Conservation (phyloP, 2,329 filamentous ascomycete genomes). For the Teratosphaeria viscida region DNA sequence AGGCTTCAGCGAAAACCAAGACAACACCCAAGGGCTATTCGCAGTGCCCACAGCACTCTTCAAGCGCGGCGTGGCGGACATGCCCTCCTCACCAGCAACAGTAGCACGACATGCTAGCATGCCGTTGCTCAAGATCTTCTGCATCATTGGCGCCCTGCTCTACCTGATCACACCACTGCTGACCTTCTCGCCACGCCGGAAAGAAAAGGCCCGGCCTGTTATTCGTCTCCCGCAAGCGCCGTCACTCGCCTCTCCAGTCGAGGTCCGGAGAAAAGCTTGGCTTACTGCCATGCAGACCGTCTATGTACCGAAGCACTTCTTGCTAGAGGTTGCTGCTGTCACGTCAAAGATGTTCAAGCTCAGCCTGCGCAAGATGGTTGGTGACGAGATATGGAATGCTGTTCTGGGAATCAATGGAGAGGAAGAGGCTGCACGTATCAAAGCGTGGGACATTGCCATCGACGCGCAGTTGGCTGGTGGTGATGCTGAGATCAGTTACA, state of each 20-base stretch:
- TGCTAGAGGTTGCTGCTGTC: slow-evolving; percentile 74
- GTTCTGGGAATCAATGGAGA: slow-evolving; percentile 73
- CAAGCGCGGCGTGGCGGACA: slow-evolving; percentile 16
- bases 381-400: slow-evolving; percentile 64
- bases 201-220: slow-evolving; percentile 30
- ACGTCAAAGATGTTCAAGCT: slow-evolving; percentile 73
- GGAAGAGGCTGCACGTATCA: slow-evolving; percentile 74
- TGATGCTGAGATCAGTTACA: slow-evolving; percentile 80
- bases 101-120: slow-evolving; percentile 21
- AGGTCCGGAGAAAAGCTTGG: slow-evolving; percentile 82
- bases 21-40: slow-evolving; percentile 37
- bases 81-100: slow-evolving; percentile 11
- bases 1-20: slow-evolving; percentile 55
- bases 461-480: slow-evolving; percentile 88
- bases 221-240: slow-evolving; percentile 44
- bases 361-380: slow-evolving; percentile 66
- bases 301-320: slow-evolving; percentile 80
- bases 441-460: slow-evolving; percentile 86
- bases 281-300: slow-evolving; percentile 86
- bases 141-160: slow-evolving; percentile 43
- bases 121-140: slow-evolving; percentile 40
- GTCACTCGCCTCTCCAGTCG: slow-evolving; percentile 69
- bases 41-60: slow-evolving; percentile 31
- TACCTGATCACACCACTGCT: slow-evolving; percentile 49
- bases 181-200: slow-evolving; percentile 47